phyloP scores from a whole-genome alignment of 2,329 filamentous ascomycete species.

The Trichoderma lentiforme region DNA sequence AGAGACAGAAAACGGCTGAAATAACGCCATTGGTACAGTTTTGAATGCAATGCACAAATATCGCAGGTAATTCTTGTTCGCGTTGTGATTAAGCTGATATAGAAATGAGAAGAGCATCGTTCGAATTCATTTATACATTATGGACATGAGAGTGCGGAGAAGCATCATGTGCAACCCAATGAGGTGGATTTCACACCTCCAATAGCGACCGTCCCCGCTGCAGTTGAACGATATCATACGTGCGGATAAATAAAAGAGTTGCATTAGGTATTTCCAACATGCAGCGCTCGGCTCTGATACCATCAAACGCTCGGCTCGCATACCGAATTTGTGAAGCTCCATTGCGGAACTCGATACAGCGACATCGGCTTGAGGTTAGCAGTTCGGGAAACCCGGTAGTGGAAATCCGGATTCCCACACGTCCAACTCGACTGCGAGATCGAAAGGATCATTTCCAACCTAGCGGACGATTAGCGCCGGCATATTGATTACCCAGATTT shows the following conservation, averaged over 20 bases:
- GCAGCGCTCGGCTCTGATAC: background rate
- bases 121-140: background rate
- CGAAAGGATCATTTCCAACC: slow-evolving; percentile 4
- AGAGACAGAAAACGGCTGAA: slow-evolving; percentile 23
- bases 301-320: background rate
- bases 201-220: background rate
- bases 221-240: background rate
- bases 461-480: background rate
- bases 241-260: background rate
- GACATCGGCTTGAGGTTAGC: background rate
- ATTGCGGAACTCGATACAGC: background rate
- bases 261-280: background rate
- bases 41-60: background rate
- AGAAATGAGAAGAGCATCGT: background rate
- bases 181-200: background rate
- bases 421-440: background rate
- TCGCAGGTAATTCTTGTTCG: background rate
- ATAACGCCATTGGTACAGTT: background rate
- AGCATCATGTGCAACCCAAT: background rate
- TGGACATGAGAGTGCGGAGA: background rate
- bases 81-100: background rate
- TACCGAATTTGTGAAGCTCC: background rate
- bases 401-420: slow-evolving; percentile 11
- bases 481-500: background rate
- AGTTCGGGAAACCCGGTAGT: slow-evolving; percentile 6